Conservation (phyloP, 768 basidiomycete genomes). For the Ramaria rubella region DNA sequence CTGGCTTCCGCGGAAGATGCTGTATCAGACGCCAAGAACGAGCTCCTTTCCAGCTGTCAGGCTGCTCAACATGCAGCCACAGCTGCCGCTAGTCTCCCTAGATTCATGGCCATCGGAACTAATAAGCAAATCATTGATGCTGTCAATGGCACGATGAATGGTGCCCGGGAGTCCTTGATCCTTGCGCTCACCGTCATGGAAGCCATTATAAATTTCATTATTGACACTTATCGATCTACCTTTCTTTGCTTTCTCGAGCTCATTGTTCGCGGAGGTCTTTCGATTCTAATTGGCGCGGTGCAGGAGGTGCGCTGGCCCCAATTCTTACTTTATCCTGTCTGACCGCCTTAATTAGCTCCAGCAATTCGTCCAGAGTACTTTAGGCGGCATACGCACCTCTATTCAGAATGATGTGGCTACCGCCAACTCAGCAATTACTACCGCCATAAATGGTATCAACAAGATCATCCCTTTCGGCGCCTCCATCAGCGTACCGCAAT, state of each 20-base stretch:
- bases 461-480: slow-evolving; percentile 62
- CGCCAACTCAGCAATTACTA: slow-evolving; percentile 63
- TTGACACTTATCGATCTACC: slow-evolving; percentile 88
- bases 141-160: slow-evolving; percentile 73
- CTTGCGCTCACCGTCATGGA: slow-evolving; percentile 80
- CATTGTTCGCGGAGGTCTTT: slow-evolving; percentile 73
- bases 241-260: slow-evolving; percentile 92
- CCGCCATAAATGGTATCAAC: slow-evolving; percentile 63
- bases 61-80: slow-evolving; percentile 83
- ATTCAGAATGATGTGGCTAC: slow-evolving; percentile 65
- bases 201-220: slow-evolving; percentile 82
- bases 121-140: slow-evolving; percentile 74
- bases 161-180: slow-evolving; percentile 64
- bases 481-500: slow-evolving; percentile 61
- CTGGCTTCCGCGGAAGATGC: slow-evolving; percentile 61
- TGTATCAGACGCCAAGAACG: slow-evolving; percentile 60
- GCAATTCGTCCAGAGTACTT: slow-evolving; percentile 49
- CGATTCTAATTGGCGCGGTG: slow-evolving; percentile 75
- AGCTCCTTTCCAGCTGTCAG: slow-evolving; percentile 76
- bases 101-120: slow-evolving; percentile 80
- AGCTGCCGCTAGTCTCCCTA: slow-evolving; percentile 76
- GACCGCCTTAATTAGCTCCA: slow-evolving; percentile 40
- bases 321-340: slow-evolving; percentile 1
- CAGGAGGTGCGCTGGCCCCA: slow-evolving; percentile 53
- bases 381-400: slow-evolving; percentile 53